Conservation (phyloP, 2,329 filamentous ascomycete genomes). For the Zasmidium cellare region DNA sequence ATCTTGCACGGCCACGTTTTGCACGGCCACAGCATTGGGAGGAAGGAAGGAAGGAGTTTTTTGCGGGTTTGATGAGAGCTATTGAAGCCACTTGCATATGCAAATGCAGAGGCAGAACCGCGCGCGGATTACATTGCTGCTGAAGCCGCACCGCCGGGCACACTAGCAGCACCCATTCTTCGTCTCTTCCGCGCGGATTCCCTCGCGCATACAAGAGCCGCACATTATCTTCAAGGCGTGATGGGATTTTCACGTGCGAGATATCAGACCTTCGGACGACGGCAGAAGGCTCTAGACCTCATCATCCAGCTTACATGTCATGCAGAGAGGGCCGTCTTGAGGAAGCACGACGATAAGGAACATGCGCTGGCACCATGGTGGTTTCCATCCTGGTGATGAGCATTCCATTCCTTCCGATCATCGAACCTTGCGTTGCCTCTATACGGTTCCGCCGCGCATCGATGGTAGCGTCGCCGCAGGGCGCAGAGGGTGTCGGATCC, state of each 20-base stretch:
- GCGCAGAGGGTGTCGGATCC: neutral
- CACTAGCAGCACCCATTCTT: neutral
- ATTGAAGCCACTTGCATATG: constrained; percentile 10
- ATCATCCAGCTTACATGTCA: neutral
- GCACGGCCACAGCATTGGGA: neutral
- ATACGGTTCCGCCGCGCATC: neutral
- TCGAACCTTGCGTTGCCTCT: neutral
- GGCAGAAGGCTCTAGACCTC: neutral
- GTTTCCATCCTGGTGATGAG: no score
- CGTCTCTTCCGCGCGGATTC: neutral
- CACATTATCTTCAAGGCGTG: neutral
- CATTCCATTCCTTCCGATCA: neutral
- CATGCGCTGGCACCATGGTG: neutral
- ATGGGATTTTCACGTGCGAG: neutral
- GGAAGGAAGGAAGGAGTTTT: no score
- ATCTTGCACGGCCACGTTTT: neutral
- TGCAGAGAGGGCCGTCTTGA: neutral
- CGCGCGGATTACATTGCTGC: constrained; percentile 6
- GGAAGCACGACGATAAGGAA: neutral
- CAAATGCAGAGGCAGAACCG: constrained; percentile 10
- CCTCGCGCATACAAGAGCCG: neutral
- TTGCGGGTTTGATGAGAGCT: constrained; percentile 2
- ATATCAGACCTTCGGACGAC: neutral
- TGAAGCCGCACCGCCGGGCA: neutral
- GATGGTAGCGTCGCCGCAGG: neutral